Evolutionary conservation across 257 asterid species (phyloP), one percentile per base, ranked within the genome.

Genomic region (Lycium barbarum): DNA sequence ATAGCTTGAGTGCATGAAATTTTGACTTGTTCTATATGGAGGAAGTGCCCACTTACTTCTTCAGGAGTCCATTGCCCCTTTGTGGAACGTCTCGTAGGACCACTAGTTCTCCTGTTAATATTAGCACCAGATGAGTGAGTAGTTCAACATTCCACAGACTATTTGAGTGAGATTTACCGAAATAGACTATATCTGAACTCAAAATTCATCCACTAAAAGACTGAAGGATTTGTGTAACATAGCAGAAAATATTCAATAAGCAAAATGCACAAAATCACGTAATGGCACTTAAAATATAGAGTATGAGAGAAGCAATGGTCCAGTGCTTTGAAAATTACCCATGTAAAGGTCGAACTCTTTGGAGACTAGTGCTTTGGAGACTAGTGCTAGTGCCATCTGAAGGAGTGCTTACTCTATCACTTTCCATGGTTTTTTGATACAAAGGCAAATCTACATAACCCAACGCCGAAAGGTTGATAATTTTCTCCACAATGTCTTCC

Each of bases 61-160:
- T 95, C 99, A 15, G 92, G 89, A 22, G 98, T 94, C 99, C 99
- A 97, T 83, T 97, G 99, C 22, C 99, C 99, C 92, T 95, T 97
- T 81, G 99, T 94, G 80, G 99, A 97, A 86, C 99, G 98, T 86
- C 99, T 90, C 73, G 99, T 94, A 4, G 99, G 99, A 47, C 99
- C 99, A 82, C 92, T 93, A 17, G 97, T 93, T 89, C 99, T 94
- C 92, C 99, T 97, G 89, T 84, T 85, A 68, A 67, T 36, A 83
- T 83, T 83, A 66, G 76, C 85, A 67, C 61, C 74, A 83, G 74
- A n/a, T 49, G 62, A 81, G 82, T 86, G 13, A 83, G 58, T 54
- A 55, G 84, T 62, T 51, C 38, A 73, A 74, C 13, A 62, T 87
- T 54, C 47, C 13, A 83, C 66, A 51, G 20, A 43, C 51, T 66